Conservation (phyloP, 495 filamentous ascomycete genomes). For the Penicillium soppii region DNA sequence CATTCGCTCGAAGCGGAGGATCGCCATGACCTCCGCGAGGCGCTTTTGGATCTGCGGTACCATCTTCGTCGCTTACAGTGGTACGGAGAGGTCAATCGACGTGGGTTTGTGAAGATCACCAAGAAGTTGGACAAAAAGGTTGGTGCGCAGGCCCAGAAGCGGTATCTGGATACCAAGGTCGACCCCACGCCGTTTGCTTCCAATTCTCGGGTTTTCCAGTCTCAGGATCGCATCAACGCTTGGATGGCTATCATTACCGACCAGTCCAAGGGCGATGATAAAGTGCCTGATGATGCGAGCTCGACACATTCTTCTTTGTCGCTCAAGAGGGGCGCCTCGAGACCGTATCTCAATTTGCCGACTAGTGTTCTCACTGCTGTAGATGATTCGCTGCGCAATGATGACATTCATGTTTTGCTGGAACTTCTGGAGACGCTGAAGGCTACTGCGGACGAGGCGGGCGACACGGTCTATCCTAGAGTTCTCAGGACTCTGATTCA, state of each 20-base stretch:
- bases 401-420: conserved; percentile 63
- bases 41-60: conserved; percentile 81
- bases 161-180: conserved; percentile 84
- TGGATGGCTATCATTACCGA: conserved; percentile 74
- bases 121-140: conserved; percentile 97
- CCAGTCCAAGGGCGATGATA: conserved; percentile 57
- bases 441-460: conserved; percentile 45
- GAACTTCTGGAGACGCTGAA: conserved; percentile 59
- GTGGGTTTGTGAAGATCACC: conserved; percentile 95
- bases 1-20: conserved; percentile 69
- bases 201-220: conserved; percentile 60
- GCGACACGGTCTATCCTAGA: conserved; percentile 50
- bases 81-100: conserved; percentile 95
- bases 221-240: conserved; percentile 79
- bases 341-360: conserved; percentile 68
- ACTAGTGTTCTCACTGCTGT: conserved; percentile 64
- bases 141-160: conserved; percentile 67
- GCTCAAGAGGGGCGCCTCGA: conserved; percentile 66
- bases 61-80: conserved; percentile 90
- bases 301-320: conserved; percentile 71
- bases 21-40: conserved; percentile 81
- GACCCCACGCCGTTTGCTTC: conserved; percentile 81
- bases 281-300: conserved; percentile 65
- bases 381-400: conserved; percentile 73
- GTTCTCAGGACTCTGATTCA: conserved; percentile 80